A percentile compares a stretch with the other conserved stretches of the same genome.
phyloP scores from a whole-genome alignment of 495 filamentous ascomycete genomes.

The Penicillium subrubescens region DNA sequence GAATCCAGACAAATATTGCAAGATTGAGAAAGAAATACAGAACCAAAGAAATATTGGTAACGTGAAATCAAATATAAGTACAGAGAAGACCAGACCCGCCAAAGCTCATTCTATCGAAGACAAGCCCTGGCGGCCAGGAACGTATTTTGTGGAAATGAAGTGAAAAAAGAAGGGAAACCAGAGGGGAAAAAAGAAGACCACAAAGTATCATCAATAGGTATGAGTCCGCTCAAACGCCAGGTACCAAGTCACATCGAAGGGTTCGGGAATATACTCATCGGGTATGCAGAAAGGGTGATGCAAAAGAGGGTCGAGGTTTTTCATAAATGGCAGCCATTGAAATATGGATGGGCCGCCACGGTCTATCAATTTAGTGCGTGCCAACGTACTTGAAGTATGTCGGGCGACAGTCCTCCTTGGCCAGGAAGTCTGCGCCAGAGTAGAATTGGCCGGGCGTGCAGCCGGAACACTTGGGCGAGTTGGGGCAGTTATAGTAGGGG shows the following conservation, averaged over 20 bases:
- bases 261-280: constrained; percentile 30
- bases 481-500: constrained; percentile 98
- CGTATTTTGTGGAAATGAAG: constrained; percentile 19
- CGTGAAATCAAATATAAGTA: constrained; percentile 37
- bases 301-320: constrained; percentile 17
- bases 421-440: constrained; percentile 79
- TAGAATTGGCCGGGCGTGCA: constrained; percentile 85
- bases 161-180: constrained; percentile 11
- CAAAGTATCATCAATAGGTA: constrained; percentile 31
- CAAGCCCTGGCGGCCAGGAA: constrained; percentile 22
- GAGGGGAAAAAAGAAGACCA: constrained; percentile 22
- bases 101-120: constrained; percentile 10
- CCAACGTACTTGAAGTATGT: constrained; percentile 96
- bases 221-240: constrained; percentile 38
- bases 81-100: constrained; percentile 27
- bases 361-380: constrained; percentile 58
- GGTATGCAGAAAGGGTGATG: constrained; percentile 32
- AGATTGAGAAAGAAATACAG: constrained; percentile 8
- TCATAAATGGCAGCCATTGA: constrained; percentile 22
- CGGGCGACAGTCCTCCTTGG: constrained; percentile 91
- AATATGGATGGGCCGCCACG: constrained; percentile 9
- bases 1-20: not conserved
- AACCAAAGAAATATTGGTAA: constrained; percentile 15
- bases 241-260: constrained; percentile 27
- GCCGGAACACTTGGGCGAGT: constrained; percentile 89